Evolutionary conservation across 768 basidiomycete species (phyloP).

Genomic region (Collybia mongolica): DNA sequence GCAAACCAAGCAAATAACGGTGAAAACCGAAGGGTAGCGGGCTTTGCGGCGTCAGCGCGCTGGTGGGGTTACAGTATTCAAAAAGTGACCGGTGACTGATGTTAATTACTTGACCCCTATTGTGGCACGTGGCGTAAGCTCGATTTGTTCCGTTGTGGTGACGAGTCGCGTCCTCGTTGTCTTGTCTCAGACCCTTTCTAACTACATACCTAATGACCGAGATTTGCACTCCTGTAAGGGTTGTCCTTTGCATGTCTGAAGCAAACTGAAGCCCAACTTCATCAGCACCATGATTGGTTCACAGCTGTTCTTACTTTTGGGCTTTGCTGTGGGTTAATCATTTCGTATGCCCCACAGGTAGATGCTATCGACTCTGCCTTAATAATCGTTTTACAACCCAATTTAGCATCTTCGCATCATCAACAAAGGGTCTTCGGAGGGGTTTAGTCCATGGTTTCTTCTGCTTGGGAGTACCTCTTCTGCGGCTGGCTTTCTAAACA

Average conservation of each 20-base stretch:
- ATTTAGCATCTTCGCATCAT: conserved; percentile 80
- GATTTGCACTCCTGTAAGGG: conserved; percentile 1
- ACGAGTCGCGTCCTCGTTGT: too few species aligned
- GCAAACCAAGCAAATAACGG: too few species aligned
- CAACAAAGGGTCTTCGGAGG: conserved; percentile 72
- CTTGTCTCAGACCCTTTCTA: too few species aligned
- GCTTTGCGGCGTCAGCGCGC: too few species aligned
- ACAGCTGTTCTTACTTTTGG: conserved; percentile 61
- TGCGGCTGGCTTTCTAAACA: conserved; percentile 82
- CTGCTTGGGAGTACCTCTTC: conserved; percentile 85
- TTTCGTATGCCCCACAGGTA: conserved; percentile 87
- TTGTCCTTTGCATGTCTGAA: background rate
- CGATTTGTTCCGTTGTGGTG: too few species aligned
- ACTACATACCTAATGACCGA: background rate
- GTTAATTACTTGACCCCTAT: too few species aligned
- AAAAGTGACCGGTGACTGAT: too few species aligned
- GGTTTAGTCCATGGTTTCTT: conserved; percentile 90
- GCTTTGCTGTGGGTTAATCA: conserved; percentile 68
- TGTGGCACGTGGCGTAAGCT: too few species aligned
- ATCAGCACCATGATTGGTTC: conserved; percentile 72
- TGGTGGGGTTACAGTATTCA: too few species aligned
- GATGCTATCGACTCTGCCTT: conserved; percentile 16
- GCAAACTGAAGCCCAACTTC: background rate
- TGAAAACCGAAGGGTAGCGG: too few species aligned
- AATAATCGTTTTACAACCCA: background rate